phyloP scores from a whole-genome alignment of 148 eudicot species.

The Cornus suecica region DNA sequence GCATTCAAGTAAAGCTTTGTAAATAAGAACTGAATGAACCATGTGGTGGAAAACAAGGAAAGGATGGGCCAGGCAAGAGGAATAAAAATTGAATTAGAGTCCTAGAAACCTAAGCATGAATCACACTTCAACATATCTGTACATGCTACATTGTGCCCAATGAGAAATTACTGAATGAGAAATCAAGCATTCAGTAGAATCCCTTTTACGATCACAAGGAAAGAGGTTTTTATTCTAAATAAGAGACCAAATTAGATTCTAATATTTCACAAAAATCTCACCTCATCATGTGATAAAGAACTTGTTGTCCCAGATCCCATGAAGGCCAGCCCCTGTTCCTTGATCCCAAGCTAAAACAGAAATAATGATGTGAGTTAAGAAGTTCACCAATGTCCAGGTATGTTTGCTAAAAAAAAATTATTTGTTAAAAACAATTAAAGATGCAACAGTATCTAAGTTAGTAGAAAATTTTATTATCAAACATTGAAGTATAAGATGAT shows the following conservation, averaged over 20 bases:
- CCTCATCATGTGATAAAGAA: conserved; percentile 32
- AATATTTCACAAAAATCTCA: conserved; percentile 6
- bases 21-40: background rate
- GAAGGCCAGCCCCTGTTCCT: conserved; percentile 26
- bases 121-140: background rate
- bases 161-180: background rate
- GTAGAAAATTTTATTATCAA: background rate
- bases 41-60: background rate
- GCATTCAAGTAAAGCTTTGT: too few relatives aligned
- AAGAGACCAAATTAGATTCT: background rate
- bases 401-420: background rate
- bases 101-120: background rate
- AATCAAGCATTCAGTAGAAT: background rate
- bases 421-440: background rate
- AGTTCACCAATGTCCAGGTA: background rate
- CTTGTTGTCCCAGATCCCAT: conserved; percentile 27
- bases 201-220: background rate
- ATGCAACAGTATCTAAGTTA: conserved; percentile 3
- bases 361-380: conserved; percentile 8
- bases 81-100: background rate
- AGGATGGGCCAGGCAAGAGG: background rate
- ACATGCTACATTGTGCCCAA: background rate
- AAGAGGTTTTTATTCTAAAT: background rate
- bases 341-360: conserved; percentile 22
- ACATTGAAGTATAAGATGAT: background rate